Evolutionary conservation across 805 yeast species (phyloP).

Genomic region (Kuraishia floccosa): DNA sequence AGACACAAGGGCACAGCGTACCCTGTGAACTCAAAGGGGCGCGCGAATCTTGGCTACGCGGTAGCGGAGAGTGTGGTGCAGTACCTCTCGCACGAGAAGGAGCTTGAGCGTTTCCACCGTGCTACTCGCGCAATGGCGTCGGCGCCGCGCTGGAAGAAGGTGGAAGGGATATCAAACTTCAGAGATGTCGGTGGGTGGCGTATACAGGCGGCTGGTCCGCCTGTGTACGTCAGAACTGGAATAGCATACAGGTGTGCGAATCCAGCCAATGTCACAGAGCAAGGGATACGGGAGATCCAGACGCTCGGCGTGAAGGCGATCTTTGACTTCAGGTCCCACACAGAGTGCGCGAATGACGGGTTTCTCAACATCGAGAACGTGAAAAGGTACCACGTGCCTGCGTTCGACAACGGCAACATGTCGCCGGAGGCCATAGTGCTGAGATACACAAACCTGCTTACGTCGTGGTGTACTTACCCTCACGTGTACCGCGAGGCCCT

Average conservation of each 20-base stretch:
- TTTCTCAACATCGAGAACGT: constrained; percentile 33
- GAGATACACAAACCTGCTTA: constrained; percentile 39
- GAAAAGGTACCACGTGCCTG: constrained; percentile 41
- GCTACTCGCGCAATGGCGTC: constrained; percentile 22
- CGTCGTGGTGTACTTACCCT: constrained; percentile 53
- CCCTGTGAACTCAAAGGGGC: constrained; percentile 33
- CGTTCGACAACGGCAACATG: constrained; percentile 38
- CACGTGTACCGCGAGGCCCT: constrained; percentile 53
- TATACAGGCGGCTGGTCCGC: constrained; percentile 16
- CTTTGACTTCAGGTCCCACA: constrained; percentile 57
- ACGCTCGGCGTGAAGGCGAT: constrained; percentile 38
- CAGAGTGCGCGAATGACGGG: constrained; percentile 40
- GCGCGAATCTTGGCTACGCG: constrained; percentile 45
- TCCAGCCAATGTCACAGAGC: constrained; percentile 35
- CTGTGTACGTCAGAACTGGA: constrained; percentile 35
- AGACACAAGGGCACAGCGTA: constrained; percentile 14
- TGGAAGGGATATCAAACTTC: constrained; percentile 63
- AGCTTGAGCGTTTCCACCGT: constrained; percentile 38
- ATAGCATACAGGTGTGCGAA: constrained; percentile 55
- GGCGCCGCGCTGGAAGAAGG: constrained; percentile 44
- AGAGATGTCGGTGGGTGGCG: constrained; percentile 78
- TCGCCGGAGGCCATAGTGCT: constrained; percentile 57
- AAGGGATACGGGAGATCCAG: constrained; percentile 31
- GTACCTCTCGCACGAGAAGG: constrained; percentile 25
- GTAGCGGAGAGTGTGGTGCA: constrained; percentile 39